Base-by-base conservation (phyloP, 2,329 filamentous ascomycete species). In the Calonectria honghensis region DNA sequence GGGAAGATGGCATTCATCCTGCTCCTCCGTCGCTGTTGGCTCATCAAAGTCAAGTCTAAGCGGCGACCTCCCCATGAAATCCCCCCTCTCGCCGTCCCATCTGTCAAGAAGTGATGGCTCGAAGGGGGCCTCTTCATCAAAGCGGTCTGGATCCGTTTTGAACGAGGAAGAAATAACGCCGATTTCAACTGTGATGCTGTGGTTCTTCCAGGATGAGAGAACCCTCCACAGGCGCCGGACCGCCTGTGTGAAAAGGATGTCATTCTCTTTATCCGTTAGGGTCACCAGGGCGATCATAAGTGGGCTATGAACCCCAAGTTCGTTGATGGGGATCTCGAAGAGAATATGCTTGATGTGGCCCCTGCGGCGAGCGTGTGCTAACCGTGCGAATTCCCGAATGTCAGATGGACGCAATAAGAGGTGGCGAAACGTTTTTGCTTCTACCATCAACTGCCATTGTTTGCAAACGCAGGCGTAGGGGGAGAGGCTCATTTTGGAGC, bases 111-210 rank as follows among this genome's bases (percentile, higher is more conserved):
- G 29, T 9, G 6, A 5, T 51, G 14, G 39, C 48, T 74, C 35
- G 24, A 16, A 16, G 6, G 65, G 68, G 2, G 52, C 51, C 20
- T 68, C 13, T 59, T 74, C 9, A 7, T 51, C 24, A 16, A 51
- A 24, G 24, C 24, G 24, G 24, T 24, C 24, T 24, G 24, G 24
- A 24, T 51, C 1, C 7, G 6, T 61, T 61, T 67, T 52, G 31
- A 32, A 68, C 24, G 31, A 32, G 18, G 41, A 9, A 1, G 75
- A 73, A 68, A 73, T 27, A n/a, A 77, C 51, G 3, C 75, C 75
- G 0, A 78, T 27, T 57, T 78, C 68, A 29, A 77, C 65, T 45
- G 75, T 73, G 11, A 78, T 27, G 3, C 51, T 41, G 13, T 74
- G 32, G 35, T 41, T 54, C 7, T 27, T 54, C 76, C 73, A 78